Conservation (phyloP, 345 rosid species). For the Gossypium raimondii region DNA sequence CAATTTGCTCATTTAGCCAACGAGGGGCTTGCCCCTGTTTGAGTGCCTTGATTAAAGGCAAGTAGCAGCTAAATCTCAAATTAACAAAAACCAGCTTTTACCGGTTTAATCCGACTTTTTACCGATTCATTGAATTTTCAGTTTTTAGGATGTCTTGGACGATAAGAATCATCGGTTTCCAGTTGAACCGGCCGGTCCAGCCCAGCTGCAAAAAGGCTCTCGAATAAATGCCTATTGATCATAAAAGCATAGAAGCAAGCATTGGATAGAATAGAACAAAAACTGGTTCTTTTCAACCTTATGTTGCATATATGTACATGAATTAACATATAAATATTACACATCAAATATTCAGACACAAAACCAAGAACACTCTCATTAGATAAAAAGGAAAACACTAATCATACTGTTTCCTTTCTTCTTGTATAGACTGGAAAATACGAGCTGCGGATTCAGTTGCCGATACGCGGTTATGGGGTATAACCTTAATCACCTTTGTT, state of each 20-base stretch:
- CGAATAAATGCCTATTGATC: background rate
- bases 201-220: background rate
- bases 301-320: too few species aligned
- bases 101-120: too few species aligned
- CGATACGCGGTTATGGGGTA: slow-evolving; percentile 51
- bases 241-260: background rate
- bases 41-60: too few species aligned
- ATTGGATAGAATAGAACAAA: too few species aligned
- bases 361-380: background rate
- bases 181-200: too few species aligned
- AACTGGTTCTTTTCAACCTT: background rate
- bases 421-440: slow-evolving; percentile 58
- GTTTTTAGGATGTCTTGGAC: too few species aligned
- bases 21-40: too few species aligned
- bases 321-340: background rate
- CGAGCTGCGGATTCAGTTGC: slow-evolving; percentile 65
- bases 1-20: too few species aligned
- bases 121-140: too few species aligned
- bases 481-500: slow-evolving; percentile 50
- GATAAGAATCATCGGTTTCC: too few species aligned
- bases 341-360: background rate
- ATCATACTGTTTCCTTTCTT: slow-evolving; percentile 48
- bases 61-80: too few species aligned
- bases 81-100: too few species aligned
- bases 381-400: slow-evolving; percentile 16